Conservation (phyloP, 352 stramenopile species). For the Globisporangium middletonii region DNA sequence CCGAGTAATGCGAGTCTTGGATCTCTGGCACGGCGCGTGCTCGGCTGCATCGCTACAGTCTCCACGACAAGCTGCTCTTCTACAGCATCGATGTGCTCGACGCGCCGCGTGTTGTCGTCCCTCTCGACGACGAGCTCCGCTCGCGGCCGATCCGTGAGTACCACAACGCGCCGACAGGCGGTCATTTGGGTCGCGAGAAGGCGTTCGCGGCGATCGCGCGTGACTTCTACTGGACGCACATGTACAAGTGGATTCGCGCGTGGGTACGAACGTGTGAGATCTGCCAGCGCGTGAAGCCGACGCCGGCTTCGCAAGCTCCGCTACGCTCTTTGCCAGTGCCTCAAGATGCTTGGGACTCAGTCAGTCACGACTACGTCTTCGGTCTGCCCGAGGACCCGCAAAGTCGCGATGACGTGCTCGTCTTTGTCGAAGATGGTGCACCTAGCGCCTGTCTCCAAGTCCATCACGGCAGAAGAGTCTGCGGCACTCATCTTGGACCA, state of each 20-base stretch:
- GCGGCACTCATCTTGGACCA: background rate
- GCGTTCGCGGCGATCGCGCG: too few species aligned
- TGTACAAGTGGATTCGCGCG: conserved; percentile 17
- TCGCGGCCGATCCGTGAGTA: too few species aligned
- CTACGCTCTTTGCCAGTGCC: conserved; percentile 10
- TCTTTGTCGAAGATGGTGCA: conserved; percentile 2
- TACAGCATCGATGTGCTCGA: too few species aligned
- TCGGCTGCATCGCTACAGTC: background rate
- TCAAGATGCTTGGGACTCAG: background rate
- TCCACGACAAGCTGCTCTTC: too few species aligned
- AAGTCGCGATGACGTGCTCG: background rate
- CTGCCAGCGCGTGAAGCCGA: background rate
- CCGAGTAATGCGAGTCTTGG: background rate
- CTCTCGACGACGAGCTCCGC: too few species aligned
- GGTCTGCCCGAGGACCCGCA: background rate
- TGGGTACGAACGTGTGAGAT: conserved; percentile 17
- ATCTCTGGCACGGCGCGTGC: background rate
- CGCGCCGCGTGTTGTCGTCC: too few species aligned
- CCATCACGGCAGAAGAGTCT: background rate
- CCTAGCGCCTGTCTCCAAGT: background rate
- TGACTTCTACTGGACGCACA: conserved; percentile 9
- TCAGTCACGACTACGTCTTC: background rate
- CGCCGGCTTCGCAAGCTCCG: conserved; percentile 2
- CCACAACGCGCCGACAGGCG: background rate
- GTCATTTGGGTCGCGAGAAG: conserved; percentile 1